Conservation (phyloP, 2,329 filamentous ascomycete species). For the Elsinoe batatas region DNA sequence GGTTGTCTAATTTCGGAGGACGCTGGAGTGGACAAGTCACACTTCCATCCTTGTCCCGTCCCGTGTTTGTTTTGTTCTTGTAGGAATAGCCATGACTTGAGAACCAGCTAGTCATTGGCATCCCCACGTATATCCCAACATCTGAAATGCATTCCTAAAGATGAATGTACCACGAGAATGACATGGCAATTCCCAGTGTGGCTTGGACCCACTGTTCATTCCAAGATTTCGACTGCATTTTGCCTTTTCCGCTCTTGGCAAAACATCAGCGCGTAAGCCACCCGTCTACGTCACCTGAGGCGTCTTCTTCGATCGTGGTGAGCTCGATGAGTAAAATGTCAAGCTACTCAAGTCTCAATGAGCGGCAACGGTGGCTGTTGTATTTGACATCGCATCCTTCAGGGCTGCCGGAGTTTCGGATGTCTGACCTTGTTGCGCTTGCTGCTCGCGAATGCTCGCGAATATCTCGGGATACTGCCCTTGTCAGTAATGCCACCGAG, state of each 20-base stretch:
- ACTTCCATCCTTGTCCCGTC: no score
- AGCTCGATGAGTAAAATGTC: no score
- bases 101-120: no score
- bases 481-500: constrained; percentile 4
- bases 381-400: neutral
- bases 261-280: neutral
- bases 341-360: neutral
- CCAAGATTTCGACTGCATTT: neutral
- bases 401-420: neutral
- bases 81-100: no score
- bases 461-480: constrained; percentile 32
- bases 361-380: neutral
- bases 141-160: no score
- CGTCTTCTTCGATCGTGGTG: no score
- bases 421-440: constrained; percentile 18
- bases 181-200: neutral
- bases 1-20: no score
- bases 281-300: neutral
- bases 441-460: constrained; percentile 30
- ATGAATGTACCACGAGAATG: no score
- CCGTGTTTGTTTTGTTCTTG: no score
- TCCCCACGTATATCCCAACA: no score
- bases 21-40: no score
- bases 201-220: neutral
- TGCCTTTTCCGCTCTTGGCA: neutral